Evolutionary conservation across 2,329 filamentous ascomycete genomes (phyloP).

Genomic region (Alternaria infectoria): DNA sequence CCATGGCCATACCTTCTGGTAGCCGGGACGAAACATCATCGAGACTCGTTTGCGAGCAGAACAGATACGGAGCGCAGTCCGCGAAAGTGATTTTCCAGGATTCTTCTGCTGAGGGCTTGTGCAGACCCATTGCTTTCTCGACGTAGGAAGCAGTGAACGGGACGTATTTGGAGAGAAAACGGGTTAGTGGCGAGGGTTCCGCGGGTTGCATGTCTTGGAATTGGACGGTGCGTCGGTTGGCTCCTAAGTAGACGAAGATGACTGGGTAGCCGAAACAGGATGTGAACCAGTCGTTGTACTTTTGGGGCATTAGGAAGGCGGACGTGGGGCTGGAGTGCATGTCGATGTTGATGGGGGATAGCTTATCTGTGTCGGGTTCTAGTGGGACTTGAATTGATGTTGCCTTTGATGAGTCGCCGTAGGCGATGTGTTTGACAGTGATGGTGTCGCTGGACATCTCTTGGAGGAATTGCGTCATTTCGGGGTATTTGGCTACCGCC

Average conservation of each 20-base stretch:
- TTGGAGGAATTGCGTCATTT: conserved; percentile 52
- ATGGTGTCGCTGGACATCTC: conserved; percentile 44
- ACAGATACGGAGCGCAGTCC: conserved; percentile 76
- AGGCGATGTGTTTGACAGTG: conserved; percentile 50
- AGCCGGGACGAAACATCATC: conserved; percentile 63
- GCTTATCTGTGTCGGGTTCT: conserved; percentile 42
- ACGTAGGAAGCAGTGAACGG: conserved; percentile 16
- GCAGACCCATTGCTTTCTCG: conserved; percentile 40
- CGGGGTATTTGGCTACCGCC: conserved; percentile 48
- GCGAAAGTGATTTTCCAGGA: conserved; percentile 66
- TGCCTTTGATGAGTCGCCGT: conserved; percentile 29
- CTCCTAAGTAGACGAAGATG: conserved; percentile 53
- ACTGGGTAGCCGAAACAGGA: conserved; percentile 53
- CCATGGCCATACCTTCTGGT: conserved; percentile 45
- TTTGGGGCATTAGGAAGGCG: conserved; percentile 52
- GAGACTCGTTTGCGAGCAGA: conserved; percentile 75
- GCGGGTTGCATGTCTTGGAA: conserved; percentile 40
- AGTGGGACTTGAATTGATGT: conserved; percentile 50
- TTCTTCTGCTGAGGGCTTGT: conserved; percentile 19
- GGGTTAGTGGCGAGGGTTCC: conserved; percentile 19
- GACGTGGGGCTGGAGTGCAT: conserved; percentile 53
- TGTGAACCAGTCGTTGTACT: conserved; percentile 54
- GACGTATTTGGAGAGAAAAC: conserved; percentile 19
- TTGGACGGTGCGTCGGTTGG: conserved; percentile 50
- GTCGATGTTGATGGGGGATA: conserved; percentile 48